These are phyloP conservation scores for Chaetomium tenue DNA, from an alignment of 495 filamentous ascomycete species.

Conservation along the genomic window DNA sequence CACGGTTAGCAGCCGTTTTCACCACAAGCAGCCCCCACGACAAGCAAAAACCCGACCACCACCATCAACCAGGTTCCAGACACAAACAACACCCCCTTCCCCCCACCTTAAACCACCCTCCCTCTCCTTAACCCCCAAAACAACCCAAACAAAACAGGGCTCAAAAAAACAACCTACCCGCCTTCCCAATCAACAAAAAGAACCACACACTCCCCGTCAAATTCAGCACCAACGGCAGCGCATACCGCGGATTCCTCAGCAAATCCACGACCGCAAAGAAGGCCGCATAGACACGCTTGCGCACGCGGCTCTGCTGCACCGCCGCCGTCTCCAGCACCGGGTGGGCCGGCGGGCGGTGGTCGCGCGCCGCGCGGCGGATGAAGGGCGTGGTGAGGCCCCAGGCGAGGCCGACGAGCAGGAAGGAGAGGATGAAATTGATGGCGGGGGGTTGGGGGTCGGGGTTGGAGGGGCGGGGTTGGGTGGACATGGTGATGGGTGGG, in stretches of 20 bases:
- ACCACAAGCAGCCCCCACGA: too few species aligned
- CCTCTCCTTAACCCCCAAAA: too few species aligned
- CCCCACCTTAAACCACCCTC: background rate
- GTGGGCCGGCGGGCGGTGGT: conserved; percentile 55
- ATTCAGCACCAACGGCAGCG: conserved; percentile 81
- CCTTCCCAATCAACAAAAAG: conserved; percentile 88
- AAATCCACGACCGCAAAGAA: conserved; percentile 76
- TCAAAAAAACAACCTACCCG: conserved; percentile 58
- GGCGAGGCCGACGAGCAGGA: conserved; percentile 85
- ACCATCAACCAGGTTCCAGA: too few species aligned
- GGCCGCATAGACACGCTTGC: conserved; percentile 51
- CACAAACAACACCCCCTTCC: too few species aligned
- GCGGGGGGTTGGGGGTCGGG: conserved; percentile 48
- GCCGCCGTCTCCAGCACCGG: conserved; percentile 44
- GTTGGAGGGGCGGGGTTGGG: background rate
- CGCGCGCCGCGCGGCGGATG: conserved; percentile 65
- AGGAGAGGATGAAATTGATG: conserved; percentile 79
- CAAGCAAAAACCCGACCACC: too few species aligned
- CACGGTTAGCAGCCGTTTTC: too few species aligned
- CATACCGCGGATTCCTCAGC: conserved; percentile 76
- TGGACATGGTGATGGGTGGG: background rate
- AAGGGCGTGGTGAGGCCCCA: conserved; percentile 78
- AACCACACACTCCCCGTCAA: conserved; percentile 97
- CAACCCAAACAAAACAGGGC: background rate
- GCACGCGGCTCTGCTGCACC: conserved; percentile 49